Base-by-base conservation (phyloP, 169 alveolate genomes). In the Cryptosporidium sp. region DNA sequence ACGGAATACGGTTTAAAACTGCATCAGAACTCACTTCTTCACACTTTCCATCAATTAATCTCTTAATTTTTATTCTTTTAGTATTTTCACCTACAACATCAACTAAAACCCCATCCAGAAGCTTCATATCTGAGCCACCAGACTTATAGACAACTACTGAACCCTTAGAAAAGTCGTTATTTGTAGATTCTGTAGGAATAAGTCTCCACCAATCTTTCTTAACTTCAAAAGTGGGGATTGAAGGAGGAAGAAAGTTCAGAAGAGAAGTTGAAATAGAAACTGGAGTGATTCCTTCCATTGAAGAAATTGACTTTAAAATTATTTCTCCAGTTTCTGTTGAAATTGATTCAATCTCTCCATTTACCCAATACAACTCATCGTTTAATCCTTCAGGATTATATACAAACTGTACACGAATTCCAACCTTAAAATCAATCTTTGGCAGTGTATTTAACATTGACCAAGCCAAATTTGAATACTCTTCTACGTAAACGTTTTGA, bases 141-240 rank as follows among this genome's bases (percentile, higher is more conserved):
- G 73, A 44, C 35, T 33, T 37, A 51, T 62, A 62, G 31, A 60
- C 73, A 12, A 80, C 69, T 29, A 80, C 21, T 18, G 89, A 80
- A 29, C 89, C 89, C 23, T 69, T 69, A 44, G 42, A 33, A 61
- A 67, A 14, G 68, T 80, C 89, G 23, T 29, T 65, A 18, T 2
- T 53, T 16, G 69, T 42, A 6, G 56, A 31, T 23, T 80, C 75
- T 9, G 48, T 3, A 23, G 80, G 89, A 42, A 45, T 48, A 12
- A 80, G 45, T 51, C 89, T 80, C 89, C 89, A 80, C 89, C 89
- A 80, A 14, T 42, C 51, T 16, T 62, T 70, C 26, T 45, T 35
- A 29, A 80, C 16, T 23, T 80, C 69, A 21, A 80, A 60, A 42
- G 68, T 65, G 7, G 89, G 89, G 3, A 80, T 80, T 4, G 89